Base-by-base conservation (phyloP, 257 asterid species). In the Solanum chiquidenum region DNA sequence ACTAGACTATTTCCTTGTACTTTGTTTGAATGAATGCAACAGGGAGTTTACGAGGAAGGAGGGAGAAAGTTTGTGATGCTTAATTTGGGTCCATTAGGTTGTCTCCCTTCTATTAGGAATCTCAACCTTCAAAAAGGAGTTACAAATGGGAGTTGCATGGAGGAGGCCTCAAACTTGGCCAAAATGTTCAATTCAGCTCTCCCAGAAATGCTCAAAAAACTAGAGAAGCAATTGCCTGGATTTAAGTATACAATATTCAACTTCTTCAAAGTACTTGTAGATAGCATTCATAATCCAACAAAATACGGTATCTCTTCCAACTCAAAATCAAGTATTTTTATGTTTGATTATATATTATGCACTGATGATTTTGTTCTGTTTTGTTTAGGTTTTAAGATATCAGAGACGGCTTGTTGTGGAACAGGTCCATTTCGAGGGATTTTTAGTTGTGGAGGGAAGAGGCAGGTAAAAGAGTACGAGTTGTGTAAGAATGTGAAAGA, bases 361-460 rank as follows among this genome's bases (percentile, higher is more conserved):
- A 12, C 12, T 5, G 31, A 38, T 75, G 21, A 64, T 64, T 64
- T n/a, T 62, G 27, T 11, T 60, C 0, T 60, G 68, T 60, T 60
- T 60, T 62, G 72, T n/a, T 64, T 64, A 64, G 31, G 72, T 64
- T 64, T 64, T 11, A 64, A 64, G 72, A 64, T 64, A 64, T 64
- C 72, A 64, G 18, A 64, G 7, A 64, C 33, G 33, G 33, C 60
- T 52, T 52, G 97, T 55, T 94, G 95, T 62, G 95, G 97, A 1
- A 88, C 85, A 2, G 95, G 97, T 83, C 92, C 87, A 42, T 91
- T 79, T 13, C 86, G 90, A 42, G 97, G 94, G 16, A 29, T 72
- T 9, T 14, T 44, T 86, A 91, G 91, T 90, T 93, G 95, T 64
- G 95, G 97, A 74, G 95, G 95, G 3, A 92, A 88, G 88, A 91